These are phyloP conservation scores for Cordyceps tenuipes DNA, from an alignment of 2,329 filamentous ascomycete species.

Conservation along the genomic window DNA sequence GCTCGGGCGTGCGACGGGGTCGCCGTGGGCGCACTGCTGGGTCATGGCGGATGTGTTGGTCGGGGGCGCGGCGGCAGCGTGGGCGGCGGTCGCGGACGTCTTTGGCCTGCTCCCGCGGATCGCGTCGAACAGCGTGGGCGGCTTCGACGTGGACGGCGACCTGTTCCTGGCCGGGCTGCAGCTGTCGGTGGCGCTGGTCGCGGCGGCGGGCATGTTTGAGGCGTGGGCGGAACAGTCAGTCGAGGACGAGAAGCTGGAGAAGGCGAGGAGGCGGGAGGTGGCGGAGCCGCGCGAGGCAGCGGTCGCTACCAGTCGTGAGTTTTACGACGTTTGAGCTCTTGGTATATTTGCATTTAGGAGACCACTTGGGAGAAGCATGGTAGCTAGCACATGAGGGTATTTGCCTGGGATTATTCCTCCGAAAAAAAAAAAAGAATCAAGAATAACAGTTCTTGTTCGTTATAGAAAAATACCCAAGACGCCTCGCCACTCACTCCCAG, in stretches of 20 bases:
- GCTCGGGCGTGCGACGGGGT: background rate
- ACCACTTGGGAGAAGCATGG: too few species aligned
- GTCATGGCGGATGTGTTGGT: conserved; percentile 12
- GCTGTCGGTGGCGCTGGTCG: conserved; percentile 1
- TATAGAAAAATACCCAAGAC: too few species aligned
- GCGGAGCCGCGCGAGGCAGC: background rate
- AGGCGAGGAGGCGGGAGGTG: background rate
- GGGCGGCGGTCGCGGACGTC: conserved; percentile 8
- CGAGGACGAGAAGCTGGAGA: background rate
- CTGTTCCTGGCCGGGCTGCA: conserved; percentile 5
- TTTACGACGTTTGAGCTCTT: background rate
- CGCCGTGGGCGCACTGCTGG: conserved; percentile 12
- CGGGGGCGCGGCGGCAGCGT: conserved; percentile 7
- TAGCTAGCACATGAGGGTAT: too few species aligned
- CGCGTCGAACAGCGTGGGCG: background rate
- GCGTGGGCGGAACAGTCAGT: background rate
- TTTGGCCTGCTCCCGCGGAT: conserved; percentile 5
- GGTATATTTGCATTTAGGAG: background rate
- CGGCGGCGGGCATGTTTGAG: conserved; percentile 2
- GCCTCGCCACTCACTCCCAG: too few species aligned
- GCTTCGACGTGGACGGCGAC: background rate
- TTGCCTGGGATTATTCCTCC: too few species aligned
- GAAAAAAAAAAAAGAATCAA: too few species aligned
- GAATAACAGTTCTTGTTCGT: too few species aligned
- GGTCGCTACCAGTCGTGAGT: background rate